Evolutionary conservation across 306 rosid genomes (phyloP), one percentile per base, ranked within the genome.

Genomic region (Datisca glomerata): DNA sequence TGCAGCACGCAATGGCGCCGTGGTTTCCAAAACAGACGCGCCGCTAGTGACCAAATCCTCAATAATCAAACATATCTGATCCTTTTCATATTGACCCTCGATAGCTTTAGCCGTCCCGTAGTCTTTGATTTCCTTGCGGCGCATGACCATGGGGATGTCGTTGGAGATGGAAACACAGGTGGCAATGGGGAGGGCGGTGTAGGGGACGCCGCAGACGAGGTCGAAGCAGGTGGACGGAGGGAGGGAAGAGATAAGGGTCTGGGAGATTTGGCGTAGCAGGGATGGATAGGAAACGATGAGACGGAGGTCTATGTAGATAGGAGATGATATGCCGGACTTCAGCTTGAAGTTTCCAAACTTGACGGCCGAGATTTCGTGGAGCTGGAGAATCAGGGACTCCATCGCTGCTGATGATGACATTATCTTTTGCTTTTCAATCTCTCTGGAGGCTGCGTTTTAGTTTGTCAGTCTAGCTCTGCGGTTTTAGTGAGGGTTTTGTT

Each of bases 41-140:
- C 89, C 94, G 45, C 93, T 82, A 25, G 94, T 87, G 41, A 87
- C 93, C 58, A 87, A 66, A 58, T 82, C 94, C 64, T 87, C 94
- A 45, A 87, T 47, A 32, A 87, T 67, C 21, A 87, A 71, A 64
- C 96, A 87, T 24, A 64, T 48, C 34, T 79, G 85, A 13, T 65
- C 79, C 15, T 64, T 17, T 29, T 40, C 41, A 54, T 66, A 87
- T 41, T 37, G 56, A 37, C 94, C 94, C 18, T 87, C 94, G 11
- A 87, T 82, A 50, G 85, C 79, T 50, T 82, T 87, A 20, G 96
- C 51, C 38, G 93, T 82, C 19, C 94, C 93, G 13, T 87, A 87
- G 60, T 87, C 94, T 60, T 87, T 87, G 57, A 79, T 61, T 63
- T 87, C 97, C 71, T 87, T 87, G 54, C 83, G 82, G 43, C 89